phyloP scores from a whole-genome alignment of 768 basidiomycete genomes.

The Pisolithus orientalis region DNA sequence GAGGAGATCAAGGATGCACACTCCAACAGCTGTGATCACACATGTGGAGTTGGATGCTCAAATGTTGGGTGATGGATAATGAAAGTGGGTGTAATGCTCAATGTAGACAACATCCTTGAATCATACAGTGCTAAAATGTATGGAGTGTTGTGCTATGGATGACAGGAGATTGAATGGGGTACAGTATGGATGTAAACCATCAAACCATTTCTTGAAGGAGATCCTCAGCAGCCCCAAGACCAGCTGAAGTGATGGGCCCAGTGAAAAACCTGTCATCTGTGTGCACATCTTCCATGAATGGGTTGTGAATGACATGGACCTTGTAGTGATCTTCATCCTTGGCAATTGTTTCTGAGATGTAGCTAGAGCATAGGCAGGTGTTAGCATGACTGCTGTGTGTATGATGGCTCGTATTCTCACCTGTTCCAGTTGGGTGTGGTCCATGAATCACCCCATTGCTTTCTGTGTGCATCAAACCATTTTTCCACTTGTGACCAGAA shows the following conservation, averaged over 20 bases:
- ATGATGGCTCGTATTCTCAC: background rate
- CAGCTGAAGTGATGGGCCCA: background rate
- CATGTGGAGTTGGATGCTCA: too few relatives aligned
- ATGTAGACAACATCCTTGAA: too few relatives aligned
- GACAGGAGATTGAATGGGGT: too few relatives aligned
- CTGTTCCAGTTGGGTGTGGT: background rate
- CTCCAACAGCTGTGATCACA: too few relatives aligned
- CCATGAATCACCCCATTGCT: background rate
- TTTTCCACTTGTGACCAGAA: background rate
- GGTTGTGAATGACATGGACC: background rate
- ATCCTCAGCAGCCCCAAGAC: background rate
- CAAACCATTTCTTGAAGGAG: background rate
- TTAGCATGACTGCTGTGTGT: background rate
- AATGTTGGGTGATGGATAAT: too few relatives aligned
- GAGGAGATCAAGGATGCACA: too few relatives aligned
- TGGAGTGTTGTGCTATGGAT: too few relatives aligned
- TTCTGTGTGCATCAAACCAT: background rate
- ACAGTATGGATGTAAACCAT: too few relatives aligned
- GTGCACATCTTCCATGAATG: background rate
- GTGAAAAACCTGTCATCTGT: background rate
- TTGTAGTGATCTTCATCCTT: background rate
- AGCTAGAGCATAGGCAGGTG: background rate
- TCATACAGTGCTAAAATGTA: too few relatives aligned
- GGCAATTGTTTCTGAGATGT: background rate
- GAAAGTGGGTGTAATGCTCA: too few relatives aligned